phyloP scores from a whole-genome alignment of 176 grass and related monocot genomes.

The Olyra latifolia region DNA sequence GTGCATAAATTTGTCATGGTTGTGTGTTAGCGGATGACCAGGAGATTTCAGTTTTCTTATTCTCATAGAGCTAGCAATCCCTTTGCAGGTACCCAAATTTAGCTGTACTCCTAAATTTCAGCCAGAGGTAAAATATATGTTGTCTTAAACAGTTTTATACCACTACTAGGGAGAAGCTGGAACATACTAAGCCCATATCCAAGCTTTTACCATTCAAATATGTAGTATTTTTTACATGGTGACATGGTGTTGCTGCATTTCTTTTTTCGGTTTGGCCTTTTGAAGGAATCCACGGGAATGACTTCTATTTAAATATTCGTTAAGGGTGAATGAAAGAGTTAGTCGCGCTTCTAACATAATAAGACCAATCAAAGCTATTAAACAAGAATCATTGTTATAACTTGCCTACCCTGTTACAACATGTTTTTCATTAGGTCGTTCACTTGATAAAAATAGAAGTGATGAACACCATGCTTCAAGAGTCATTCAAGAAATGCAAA shows the following conservation, averaged over 20 bases:
- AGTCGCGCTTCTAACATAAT: no score
- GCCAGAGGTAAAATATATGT: slow-evolving; percentile 93
- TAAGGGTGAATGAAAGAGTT: no score
- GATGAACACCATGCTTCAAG: slow-evolving; percentile 48
- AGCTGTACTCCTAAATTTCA: slow-evolving; percentile 91
- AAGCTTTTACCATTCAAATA: slow-evolving; percentile 98
- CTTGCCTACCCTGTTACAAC: slow-evolving; percentile 34
- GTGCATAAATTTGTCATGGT: slow-evolving; percentile 5
- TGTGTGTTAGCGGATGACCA: neutral
- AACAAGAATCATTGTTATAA: no score
- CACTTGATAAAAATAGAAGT: slow-evolving; percentile 68
- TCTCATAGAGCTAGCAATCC: slow-evolving; percentile 15
- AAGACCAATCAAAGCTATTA: no score
- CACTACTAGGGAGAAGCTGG: slow-evolving; percentile 88
- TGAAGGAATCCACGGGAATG: no score
- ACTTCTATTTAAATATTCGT: no score
- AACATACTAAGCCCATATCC: slow-evolving; percentile 84
- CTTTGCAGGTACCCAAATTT: slow-evolving; percentile 91
- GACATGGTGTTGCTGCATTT: slow-evolving; percentile 94
- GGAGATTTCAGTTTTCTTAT: slow-evolving; percentile 2
- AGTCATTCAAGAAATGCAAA: slow-evolving; percentile 72
- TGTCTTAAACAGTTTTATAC: slow-evolving; percentile 98
- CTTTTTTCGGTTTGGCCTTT: slow-evolving; percentile 90
- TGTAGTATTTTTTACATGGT: slow-evolving; percentile 99
- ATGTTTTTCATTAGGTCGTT: slow-evolving; percentile 58